Evolutionary conservation across 257 asterid species (phyloP).

Genomic region (Nicotiana sylvestris): DNA sequence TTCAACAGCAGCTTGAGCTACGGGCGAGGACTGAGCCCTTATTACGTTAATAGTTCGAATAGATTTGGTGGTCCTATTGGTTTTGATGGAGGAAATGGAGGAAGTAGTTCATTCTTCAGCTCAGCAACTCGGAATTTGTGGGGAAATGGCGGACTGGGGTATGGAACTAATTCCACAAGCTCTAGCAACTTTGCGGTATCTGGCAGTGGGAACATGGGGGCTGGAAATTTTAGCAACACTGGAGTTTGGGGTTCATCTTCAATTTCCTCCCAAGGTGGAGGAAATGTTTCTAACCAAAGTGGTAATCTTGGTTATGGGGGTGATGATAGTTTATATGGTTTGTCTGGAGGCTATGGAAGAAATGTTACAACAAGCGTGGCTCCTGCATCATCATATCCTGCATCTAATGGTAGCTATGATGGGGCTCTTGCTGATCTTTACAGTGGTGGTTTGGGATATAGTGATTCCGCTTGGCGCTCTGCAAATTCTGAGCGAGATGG

Average conservation of each 20-base stretch:
- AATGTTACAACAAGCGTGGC: constrained; percentile 15
- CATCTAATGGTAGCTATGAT: constrained; percentile 25
- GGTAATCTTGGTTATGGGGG: constrained; percentile 25
- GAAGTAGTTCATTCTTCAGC: constrained; percentile 23
- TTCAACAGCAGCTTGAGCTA: constrained; percentile 21
- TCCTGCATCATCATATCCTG: constrained; percentile 18
- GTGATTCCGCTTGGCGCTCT: constrained; percentile 20
- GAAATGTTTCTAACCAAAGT: constrained; percentile 19
- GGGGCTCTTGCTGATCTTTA: constrained; percentile 24
- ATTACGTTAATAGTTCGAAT: constrained; percentile 20
- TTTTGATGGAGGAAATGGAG: constrained; percentile 25
- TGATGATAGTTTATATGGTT: constrained; percentile 19
- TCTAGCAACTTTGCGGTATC: constrained; percentile 19
- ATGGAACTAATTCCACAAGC: constrained; percentile 19
- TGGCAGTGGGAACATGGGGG: constrained; percentile 17
- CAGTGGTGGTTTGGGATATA: constrained; percentile 16
- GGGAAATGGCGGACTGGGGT: constrained; percentile 24
- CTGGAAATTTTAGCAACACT: constrained; percentile 16
- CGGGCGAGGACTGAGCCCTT: constrained; percentile 20
- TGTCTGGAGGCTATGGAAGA: constrained; percentile 22
- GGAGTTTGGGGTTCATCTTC: constrained; percentile 26
- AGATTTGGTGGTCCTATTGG: constrained; percentile 18
- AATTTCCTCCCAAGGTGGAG: constrained; percentile 19
- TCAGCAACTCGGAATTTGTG: constrained; percentile 21
- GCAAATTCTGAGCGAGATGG: constrained; percentile 21